Conservation (phyloP, 805 yeast genomes). For the Osmozyma mogii region DNA sequence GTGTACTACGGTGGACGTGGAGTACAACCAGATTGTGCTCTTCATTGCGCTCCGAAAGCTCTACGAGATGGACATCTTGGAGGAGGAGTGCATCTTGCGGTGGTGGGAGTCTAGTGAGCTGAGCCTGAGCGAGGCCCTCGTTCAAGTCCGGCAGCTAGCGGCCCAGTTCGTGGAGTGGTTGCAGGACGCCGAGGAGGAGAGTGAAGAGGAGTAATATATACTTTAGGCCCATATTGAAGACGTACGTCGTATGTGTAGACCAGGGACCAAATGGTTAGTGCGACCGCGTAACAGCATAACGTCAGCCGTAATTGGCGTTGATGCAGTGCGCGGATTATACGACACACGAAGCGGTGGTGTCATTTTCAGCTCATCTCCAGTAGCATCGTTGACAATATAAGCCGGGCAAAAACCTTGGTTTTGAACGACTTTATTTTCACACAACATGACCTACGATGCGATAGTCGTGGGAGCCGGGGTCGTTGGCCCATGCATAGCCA, state of each 20-base stretch:
- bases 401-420: too few relatives aligned
- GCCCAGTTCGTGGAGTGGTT: conserved; percentile 83
- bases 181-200: conserved; percentile 65
- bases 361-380: too few relatives aligned
- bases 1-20: conserved; percentile 27
- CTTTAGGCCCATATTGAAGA: too few relatives aligned
- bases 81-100: conserved; percentile 66
- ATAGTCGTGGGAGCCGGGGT: conserved; percentile 98
- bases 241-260: too few relatives aligned
- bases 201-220: conserved; percentile 15
- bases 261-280: too few relatives aligned
- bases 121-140: conserved; percentile 33
- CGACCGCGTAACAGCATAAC: too few relatives aligned
- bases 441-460: conserved; percentile 51
- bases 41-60: conserved; percentile 48
- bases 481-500: conserved; percentile 89
- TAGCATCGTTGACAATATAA: too few relatives aligned
- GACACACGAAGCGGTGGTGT: too few relatives aligned
- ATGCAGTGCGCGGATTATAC: too few relatives aligned
- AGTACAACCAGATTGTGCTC: conserved; percentile 42
- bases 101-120: conserved; percentile 65
- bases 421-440: too few relatives aligned
- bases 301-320: too few relatives aligned
- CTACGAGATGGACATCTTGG: conserved; percentile 76
- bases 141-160: conserved; percentile 47